Evolutionary conservation across 495 filamentous ascomycete species (phyloP), one percentile per base, ranked within the genome.

Genomic region (Venustampulla echinocandica): DNA sequence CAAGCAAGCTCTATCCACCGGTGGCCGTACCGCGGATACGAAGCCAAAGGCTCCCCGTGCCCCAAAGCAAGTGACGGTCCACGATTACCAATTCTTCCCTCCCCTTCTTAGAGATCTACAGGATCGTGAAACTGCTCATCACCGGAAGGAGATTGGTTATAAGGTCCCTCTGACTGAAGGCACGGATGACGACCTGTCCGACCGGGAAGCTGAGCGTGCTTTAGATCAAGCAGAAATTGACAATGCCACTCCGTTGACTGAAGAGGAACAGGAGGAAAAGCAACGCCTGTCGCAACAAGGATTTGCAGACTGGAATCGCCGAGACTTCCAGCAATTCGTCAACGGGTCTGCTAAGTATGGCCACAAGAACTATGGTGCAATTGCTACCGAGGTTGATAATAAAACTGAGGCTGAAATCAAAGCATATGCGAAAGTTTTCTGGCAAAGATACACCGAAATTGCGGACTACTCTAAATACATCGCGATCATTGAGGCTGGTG

Each of bases 71-170:
- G 73, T 94, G 19, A 66, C 80, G 2, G 81, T 95, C 27, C 89
- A 96, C 58, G 93, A 99, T 58, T 97, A 94, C 65, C 93, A 99
- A 53, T 99, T 99, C 71, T 99, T 93, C 57, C 90, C 88, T 0
- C 70, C 78, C 0, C 69, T 76, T 10, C 76, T 99, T 13, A 77
- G 78, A 25, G 87, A 95, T 53, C 74, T 99, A 10, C 93, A 99
- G 64, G 90, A 96, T 51, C 81, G 90, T 53, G 93, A 99, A 66
- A 96, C 90, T 0, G 93, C 93, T 0, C 94, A 75, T 61, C 95
- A 92, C 62, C 86, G 92, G 39, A 95, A 95, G 65, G 86, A 95
- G 61, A 94, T 95, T 46, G 82, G 82, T 14, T 92, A 95, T 69
- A 96, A 95, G 60, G 86, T 86, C 10, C 85, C 84, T 6, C 73